Evolutionary conservation across 2,329 filamentous ascomycete species (phyloP).

Genomic region (Fusarium musae): DNA sequence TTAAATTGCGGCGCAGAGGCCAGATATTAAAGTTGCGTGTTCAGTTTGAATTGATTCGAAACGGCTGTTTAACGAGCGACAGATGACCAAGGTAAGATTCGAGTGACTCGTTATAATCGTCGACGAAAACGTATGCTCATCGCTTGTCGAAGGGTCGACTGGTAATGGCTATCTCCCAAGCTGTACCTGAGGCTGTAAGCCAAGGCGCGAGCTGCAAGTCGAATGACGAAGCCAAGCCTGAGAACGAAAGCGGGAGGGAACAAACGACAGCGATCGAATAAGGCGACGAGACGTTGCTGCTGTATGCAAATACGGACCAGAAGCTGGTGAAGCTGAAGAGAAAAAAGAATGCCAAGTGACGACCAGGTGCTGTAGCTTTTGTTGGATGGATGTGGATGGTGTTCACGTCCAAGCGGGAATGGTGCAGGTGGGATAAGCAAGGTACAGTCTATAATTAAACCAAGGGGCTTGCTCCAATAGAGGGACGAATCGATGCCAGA

Average conservation of each 20-base stretch:
- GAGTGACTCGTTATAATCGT: conserved; percentile 2
- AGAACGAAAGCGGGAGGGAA: background rate
- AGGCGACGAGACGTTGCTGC: background rate
- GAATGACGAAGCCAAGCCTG: conserved; percentile 18
- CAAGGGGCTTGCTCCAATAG: conserved; percentile 34
- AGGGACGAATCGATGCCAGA: conserved; percentile 27
- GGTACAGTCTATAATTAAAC: conserved; percentile 37
- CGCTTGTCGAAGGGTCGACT: conserved; percentile 31
- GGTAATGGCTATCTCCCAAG: conserved; percentile 10
- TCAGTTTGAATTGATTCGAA: background rate
- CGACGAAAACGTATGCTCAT: conserved; percentile 24
- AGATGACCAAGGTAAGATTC: conserved; percentile 1
- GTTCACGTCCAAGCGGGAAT: conserved; percentile 30
- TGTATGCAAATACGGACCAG: background rate
- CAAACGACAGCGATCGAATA: background rate
- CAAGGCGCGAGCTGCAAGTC: conserved; percentile 25
- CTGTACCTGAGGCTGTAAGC: conserved; percentile 5
- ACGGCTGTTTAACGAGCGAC: conserved; percentile 33
- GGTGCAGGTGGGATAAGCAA: conserved; percentile 26
- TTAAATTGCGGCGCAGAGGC: conserved; percentile 13
- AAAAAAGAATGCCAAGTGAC: conserved; percentile 23
- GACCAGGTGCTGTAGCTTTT: conserved; percentile 16
- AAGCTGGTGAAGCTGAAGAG: background rate
- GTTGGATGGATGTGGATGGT: conserved; percentile 14
- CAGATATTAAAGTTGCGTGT: background rate